A percentile compares a stretch with the other conserved stretches of the same genome.
Evolutionary conservation across 768 basidiomycete species (phyloP).

Genomic region (Mycena galopus): DNA sequence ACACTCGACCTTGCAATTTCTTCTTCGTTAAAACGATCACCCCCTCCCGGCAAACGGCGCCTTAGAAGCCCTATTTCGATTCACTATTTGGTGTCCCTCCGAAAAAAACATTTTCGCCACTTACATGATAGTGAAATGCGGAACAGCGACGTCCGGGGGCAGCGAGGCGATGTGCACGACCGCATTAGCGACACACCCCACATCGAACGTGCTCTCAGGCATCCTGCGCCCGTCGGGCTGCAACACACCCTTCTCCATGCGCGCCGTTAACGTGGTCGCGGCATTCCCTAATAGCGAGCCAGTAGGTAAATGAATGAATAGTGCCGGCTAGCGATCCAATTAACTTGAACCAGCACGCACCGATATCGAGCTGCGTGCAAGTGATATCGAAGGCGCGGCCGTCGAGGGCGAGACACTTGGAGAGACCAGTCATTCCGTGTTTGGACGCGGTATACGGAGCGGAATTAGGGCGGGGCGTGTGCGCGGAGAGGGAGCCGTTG

Average conservation of each 20-base stretch:
- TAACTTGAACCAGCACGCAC: slow-evolving; percentile 46
- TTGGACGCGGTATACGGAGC: slow-evolving; percentile 83
- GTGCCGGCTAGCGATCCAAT: neutral
- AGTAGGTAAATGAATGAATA: neutral
- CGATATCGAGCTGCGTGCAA: slow-evolving; percentile 87
- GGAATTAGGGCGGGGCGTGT: slow-evolving; percentile 74
- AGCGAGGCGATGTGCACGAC: slow-evolving; percentile 80
- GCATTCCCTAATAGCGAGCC: slow-evolving; percentile 70
- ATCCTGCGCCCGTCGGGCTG: slow-evolving; percentile 76
- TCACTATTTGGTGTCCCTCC: neutral
- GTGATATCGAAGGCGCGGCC: slow-evolving; percentile 81
- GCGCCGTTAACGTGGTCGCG: slow-evolving; percentile 67
- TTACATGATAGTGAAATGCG: slow-evolving; percentile 82
- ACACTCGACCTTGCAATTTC: too few relatives aligned
- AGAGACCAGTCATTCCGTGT: slow-evolving; percentile 83
- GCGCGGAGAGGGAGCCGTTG: slow-evolving; percentile 85
- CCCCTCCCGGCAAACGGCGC: slow-evolving; percentile 48
- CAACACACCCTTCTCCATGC: slow-evolving; percentile 62
- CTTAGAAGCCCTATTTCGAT: slow-evolving; percentile 40
- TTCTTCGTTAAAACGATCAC: slow-evolving; percentile 15
- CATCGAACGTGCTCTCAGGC: slow-evolving; percentile 78
- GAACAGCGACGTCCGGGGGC: slow-evolving; percentile 76
- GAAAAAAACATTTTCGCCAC: slow-evolving; percentile 39
- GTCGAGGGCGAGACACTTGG: slow-evolving; percentile 82
- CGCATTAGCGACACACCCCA: slow-evolving; percentile 76